phyloP scores from a whole-genome alignment of 371 early-diverging fungal genomes.

The Mucor velutinosus region DNA sequence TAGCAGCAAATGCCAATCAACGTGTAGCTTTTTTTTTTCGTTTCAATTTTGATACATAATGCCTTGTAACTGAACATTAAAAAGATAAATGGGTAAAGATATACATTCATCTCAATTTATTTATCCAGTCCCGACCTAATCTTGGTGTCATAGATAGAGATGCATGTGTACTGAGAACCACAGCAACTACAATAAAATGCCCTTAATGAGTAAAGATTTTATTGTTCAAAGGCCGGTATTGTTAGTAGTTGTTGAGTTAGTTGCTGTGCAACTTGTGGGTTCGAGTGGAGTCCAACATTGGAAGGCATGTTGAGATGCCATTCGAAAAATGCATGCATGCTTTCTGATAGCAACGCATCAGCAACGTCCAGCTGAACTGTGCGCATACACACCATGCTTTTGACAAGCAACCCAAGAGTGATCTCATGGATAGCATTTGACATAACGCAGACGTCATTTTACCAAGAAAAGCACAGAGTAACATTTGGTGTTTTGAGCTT shows the following conservation, averaged over 20 bases:
- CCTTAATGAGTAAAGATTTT: conserved; percentile 10
- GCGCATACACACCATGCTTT: too few relatives aligned
- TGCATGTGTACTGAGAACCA: conserved; percentile 4
- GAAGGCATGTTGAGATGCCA: too few relatives aligned
- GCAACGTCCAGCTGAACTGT: too few relatives aligned
- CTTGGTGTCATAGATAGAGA: conserved; percentile 20
- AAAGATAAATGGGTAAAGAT: conserved; percentile 3
- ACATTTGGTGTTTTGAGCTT: too few relatives aligned
- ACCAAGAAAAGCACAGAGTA: too few relatives aligned
- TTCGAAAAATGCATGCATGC: too few relatives aligned
- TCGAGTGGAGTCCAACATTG: not conserved
- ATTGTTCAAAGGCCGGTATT: not conserved
- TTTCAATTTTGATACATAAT: not conserved
- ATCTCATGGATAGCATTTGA: too few relatives aligned
- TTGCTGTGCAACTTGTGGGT: conserved; percentile 9
- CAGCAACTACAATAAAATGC: conserved; percentile 24
- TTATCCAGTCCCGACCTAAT: not conserved
- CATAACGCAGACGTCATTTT: too few relatives aligned
- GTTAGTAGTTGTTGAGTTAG: not conserved
- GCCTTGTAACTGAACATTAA: not conserved
- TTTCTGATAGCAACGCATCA: too few relatives aligned
- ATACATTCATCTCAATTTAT: conserved; percentile 7
- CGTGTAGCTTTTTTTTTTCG: not conserved
- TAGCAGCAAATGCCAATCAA: too few relatives aligned
- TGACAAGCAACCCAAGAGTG: too few relatives aligned